Evolutionary conservation across 202 grass and related monocot genomes (phyloP).

Genomic region (Schoenoplectus tabernaemontani): DNA sequence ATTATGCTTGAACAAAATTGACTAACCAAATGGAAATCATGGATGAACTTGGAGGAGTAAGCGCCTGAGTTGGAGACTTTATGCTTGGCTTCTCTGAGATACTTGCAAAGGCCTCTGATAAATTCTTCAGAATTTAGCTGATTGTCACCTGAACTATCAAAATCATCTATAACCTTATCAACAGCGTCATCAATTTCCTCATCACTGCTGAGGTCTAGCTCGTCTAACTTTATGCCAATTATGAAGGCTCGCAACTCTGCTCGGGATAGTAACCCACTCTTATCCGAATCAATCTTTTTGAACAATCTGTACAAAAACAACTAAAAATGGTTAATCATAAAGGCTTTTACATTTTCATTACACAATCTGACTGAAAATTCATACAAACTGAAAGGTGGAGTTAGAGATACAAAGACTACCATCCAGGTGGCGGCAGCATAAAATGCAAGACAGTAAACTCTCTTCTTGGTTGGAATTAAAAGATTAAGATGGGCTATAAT

Average conservation of each 20-base stretch:
- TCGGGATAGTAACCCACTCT: slow-evolving; percentile 32
- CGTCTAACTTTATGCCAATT: slow-evolving; percentile 66
- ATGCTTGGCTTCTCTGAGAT: slow-evolving; percentile 49
- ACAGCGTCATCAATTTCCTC: slow-evolving; percentile 44
- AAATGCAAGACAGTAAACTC: neutral
- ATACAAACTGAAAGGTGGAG: neutral
- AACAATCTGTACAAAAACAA: slow-evolving; percentile 49
- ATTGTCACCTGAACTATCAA: slow-evolving; percentile 57
- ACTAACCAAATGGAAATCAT: slow-evolving; percentile 56
- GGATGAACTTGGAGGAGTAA: slow-evolving; percentile 42
- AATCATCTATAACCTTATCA: slow-evolving; percentile 68
- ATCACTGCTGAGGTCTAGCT: slow-evolving; percentile 54
- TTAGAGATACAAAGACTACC: neutral
- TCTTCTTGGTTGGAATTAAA: neutral
- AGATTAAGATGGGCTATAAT: neutral
- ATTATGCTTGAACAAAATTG: neutral
- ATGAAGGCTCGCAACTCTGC: slow-evolving; percentile 68
- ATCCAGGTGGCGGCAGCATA: neutral
- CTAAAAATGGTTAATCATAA: slow-evolving; percentile 9
- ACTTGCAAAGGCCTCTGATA: slow-evolving; percentile 51
- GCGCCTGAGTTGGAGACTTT: slow-evolving; percentile 14
- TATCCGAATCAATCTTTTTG: slow-evolving; percentile 49
- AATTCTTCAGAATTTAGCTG: slow-evolving; percentile 56
- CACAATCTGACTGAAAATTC: neutral
- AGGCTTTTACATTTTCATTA: neutral